Evolutionary conservation across 805 yeast species (phyloP), one percentile per base, ranked within the genome.

Genomic region (Yamadazyma kitorensis): DNA sequence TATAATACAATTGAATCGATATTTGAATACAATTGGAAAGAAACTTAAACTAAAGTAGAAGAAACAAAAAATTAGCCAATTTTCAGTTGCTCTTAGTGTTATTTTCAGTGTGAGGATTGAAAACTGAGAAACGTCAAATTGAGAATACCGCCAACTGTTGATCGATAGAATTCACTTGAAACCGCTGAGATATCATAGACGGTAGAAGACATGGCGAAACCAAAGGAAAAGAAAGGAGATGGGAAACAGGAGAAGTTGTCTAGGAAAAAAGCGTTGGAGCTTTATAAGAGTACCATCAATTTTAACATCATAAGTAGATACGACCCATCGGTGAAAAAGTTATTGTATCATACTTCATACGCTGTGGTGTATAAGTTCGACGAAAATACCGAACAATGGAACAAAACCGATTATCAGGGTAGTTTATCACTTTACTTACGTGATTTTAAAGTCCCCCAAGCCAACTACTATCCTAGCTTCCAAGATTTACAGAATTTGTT

Each of bases 241-340:
- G 34, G 31, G 3, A 29, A 38, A 17, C 47, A 53, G 43, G 55
- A 71, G 37, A 68, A 61, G 36, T 60, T 68, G 34, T 64, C 70
- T 12, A 62, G 67, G 3, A 55, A 54, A 32, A 59, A 60, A 44
- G 75, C 83, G 1, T 54, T 78, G 36, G 83, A 78, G 33, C 70
- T 83, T 15, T 84, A 78, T 50, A 70, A 79, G 33, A 78, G 76
- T 41, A 82, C 89, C 0, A 60, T 84, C 29, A 82, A 84, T 31
- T 83, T 74, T 60, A 84, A 83, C 52, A 89, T 84, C 33, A 80
- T 84, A 19, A 80, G 83, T 16, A 70, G 88, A 40, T 84, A 84
- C 50, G 94, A 84, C 45, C 84, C 89, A 0, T 68, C 70, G 43
- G 76, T 82, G 31, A 77, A 81, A 37, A 86, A 80, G 51, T 64